phyloP scores from a whole-genome alignment of 495 filamentous ascomycete species.

The Recurvomyces mirabilis region DNA sequence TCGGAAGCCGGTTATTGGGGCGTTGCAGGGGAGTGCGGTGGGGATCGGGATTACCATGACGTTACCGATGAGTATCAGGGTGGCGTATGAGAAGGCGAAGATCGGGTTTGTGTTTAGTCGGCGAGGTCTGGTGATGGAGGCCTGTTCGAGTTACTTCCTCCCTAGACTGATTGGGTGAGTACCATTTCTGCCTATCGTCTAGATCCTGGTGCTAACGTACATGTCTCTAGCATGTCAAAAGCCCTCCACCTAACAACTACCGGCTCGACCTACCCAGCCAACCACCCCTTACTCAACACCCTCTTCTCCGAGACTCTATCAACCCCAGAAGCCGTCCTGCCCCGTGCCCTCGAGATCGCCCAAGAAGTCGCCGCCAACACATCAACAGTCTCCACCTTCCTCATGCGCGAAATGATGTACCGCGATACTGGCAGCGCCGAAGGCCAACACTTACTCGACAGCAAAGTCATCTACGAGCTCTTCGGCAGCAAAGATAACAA shows the following conservation, averaged over 20 bases:
- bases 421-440: constrained; percentile 44
- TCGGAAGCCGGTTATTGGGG: constrained; percentile 53
- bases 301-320: constrained; percentile 47
- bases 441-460: constrained; percentile 48
- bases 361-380: constrained; percentile 49
- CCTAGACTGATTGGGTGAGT: constrained; percentile 45
- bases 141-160: constrained; percentile 51
- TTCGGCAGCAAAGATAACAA: constrained; percentile 37
- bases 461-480: constrained; percentile 43
- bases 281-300: constrained; percentile 35
- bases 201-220: too few species aligned
- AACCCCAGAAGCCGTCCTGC: constrained; percentile 40
- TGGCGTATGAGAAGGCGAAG: constrained; percentile 44
- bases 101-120: constrained; percentile 56
- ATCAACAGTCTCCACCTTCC: constrained; percentile 39
- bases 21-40: constrained; percentile 54
- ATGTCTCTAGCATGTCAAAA: constrained; percentile 33
- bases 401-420: constrained; percentile 53
- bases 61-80: constrained; percentile 47
- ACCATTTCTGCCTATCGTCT: too few species aligned
- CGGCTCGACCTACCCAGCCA: constrained; percentile 34
- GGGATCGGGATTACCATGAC: constrained; percentile 60
- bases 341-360: constrained; percentile 46
- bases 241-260: constrained; percentile 51
- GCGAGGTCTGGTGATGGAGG: constrained; percentile 52